Base-by-base conservation (phyloP, 169 alveolate genomes). In the Neospora caninum region DNA sequence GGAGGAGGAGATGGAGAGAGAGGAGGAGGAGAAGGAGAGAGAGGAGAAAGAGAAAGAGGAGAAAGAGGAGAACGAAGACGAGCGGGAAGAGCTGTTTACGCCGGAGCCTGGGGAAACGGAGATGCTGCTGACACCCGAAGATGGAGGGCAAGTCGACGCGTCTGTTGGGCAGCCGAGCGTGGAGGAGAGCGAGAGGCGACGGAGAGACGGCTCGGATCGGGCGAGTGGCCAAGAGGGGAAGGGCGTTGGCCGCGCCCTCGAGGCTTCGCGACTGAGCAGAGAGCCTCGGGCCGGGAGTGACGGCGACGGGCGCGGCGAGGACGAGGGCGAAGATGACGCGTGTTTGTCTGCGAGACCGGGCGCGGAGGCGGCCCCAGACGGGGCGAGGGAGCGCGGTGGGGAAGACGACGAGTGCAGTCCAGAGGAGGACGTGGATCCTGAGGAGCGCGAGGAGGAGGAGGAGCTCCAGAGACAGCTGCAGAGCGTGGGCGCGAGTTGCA, bases 81-180 rank as follows among this genome's bases (percentile, higher is more conserved):
- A 36, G 0, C 36, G 49, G 31, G 92, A 88, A 22, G 84, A 64
- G 36, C 78, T 86, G 70, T 86, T 86, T 45, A 86, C 91, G 16
- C 91, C 91, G n/a, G 91, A 86, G 91, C 69, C 43, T 38, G 91
- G 78, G 10, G 38, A 31, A 25, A 31, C 36, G 29, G 78, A 45
- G 91, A 16, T 49, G 91, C 91, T 86, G 91, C 45, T 86, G 36
- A 86, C 91, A 29, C 91, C 91, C 0, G 88, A 82, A 2, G 88
- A 73, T 27, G 84, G 84, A n/a, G 43, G 84, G 2, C 49, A 2
- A 13, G 42, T 1, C 84, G n/a, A 36, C 41, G 45, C n/a, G 41
- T 29, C 41, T 7, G 4, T 25, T 25, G 80, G 80, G 2, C 41
- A 69, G 80, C n/a, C 41, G 29, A 4, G 58, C 13, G 58, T 49